Base-by-base conservation (phyloP, 306 rosid species). In the Prunus dulcis region DNA sequence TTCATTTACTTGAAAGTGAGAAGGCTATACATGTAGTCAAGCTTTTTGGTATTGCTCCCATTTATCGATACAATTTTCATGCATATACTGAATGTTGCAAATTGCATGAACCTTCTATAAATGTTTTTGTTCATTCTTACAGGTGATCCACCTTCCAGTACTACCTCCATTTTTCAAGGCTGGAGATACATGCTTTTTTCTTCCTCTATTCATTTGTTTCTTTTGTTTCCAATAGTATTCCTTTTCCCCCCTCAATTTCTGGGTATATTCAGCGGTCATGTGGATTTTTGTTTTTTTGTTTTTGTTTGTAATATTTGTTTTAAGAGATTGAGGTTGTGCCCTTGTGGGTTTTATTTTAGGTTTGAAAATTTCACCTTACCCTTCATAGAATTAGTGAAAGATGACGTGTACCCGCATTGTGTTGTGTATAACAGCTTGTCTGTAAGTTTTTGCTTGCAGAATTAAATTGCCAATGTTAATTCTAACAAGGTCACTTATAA, bases 141-240 rank as follows among this genome's bases (percentile, higher is more conserved):
- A 90, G 96, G 89, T 76, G 68, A 52, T 11, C 53, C 69, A 61
- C 53, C 74, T 71, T 77, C 73, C 74, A n/a, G 71, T 79, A 67
- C 74, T 85, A 77, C 78, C 89, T 84, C 84, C 68, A 68, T 67
- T 85, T 83, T 90, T 86, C 80, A 64, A 78, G 73, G 53, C 62
- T 66, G 88, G 88, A 79, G 89, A 67, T 64, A 72, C 66, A 61
- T 1, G 43, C 8, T 46, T 64, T 69, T n/a, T 74, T 12, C 3
- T 53, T 30, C 4, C 34, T 28, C 30, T n/a, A 43, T 73, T 56
- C 56, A 13, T 22, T 28, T 34, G 13, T 68, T 71, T 72, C 70
- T n/a, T 28, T 28, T 34, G 13, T 68, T 71, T 72, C 70, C 61
- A 30, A 56, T 25, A 52, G 50, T 80, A 78, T 72, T 81, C 28